A percentile compares a stretch with the other conserved stretches of the same genome.
These are phyloP conservation scores for Talaromyces trachyspermus DNA, from an alignment of 495 filamentous ascomycete genomes.

Conservation along the genomic window DNA sequence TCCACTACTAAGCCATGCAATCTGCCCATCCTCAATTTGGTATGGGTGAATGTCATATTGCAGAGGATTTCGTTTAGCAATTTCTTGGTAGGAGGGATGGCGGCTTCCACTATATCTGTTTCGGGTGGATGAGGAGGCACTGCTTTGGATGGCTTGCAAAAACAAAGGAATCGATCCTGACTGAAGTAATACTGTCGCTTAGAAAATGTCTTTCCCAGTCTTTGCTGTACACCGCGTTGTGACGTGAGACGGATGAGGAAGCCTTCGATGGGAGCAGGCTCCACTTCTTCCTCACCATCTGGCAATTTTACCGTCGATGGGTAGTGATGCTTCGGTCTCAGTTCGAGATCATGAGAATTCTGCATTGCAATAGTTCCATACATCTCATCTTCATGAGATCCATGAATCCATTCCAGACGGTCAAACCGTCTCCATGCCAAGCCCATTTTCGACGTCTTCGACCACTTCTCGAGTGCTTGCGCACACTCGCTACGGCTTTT, in stretches of 20 bases:
- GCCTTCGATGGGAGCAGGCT: conserved; percentile 63
- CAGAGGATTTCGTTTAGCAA: conserved; percentile 39
- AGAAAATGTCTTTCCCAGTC: conserved; percentile 58
- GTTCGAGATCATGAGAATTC: conserved; percentile 65
- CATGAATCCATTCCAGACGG: conserved; percentile 67
- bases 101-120: neutral
- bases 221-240: conserved; percentile 52
- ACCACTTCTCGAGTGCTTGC: conserved; percentile 55
- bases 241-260: conserved; percentile 65
- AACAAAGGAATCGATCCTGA: conserved; percentile 61
- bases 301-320: conserved; percentile 44
- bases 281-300: conserved; percentile 30
- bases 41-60: conserved; percentile 62
- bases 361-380: conserved; percentile 69
- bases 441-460: conserved; percentile 55
- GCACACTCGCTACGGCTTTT: conserved; percentile 52
- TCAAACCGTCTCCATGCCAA: conserved; percentile 74
- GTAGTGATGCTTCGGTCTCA: conserved; percentile 65
- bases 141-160: conserved; percentile 58
- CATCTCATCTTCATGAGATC: conserved; percentile 64
- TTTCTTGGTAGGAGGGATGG: conserved; percentile 18
- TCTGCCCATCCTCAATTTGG: conserved; percentile 43
- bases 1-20: conserved; percentile 51
- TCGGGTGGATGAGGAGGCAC: conserved; percentile 59
- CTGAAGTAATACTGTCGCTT: conserved; percentile 66